Percentiles rank a stretch among this genome's conserved stretches.
These are phyloP conservation scores for Fonsecaea pedrosoi DNA, from an alignment of 2,329 filamentous ascomycete genomes.

Conservation along the genomic window DNA sequence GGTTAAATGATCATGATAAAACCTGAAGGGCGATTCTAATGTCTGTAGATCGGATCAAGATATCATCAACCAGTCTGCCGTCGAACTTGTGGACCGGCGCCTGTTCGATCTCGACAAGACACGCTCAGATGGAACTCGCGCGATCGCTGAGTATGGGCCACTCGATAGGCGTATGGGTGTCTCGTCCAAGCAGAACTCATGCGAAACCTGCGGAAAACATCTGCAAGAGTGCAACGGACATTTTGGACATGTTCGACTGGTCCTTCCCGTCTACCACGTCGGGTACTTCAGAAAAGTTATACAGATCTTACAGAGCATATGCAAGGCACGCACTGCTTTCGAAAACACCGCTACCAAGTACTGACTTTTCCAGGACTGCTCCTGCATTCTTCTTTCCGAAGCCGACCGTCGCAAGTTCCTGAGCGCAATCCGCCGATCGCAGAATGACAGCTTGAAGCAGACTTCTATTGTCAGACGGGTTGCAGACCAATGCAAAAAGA, in stretches of 20 bases:
- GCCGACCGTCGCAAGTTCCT: conserved; percentile 77
- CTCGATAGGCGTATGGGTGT: conserved; percentile 88
- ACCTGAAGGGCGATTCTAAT: conserved; percentile 18
- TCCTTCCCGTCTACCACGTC: conserved; percentile 92
- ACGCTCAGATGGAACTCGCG: conserved; percentile 53
- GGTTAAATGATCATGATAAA: conserved; percentile 39
- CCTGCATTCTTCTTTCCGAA: conserved; percentile 81
- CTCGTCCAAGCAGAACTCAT: conserved; percentile 80
- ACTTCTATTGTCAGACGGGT: conserved; percentile 86
- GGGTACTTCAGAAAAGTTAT: conserved; percentile 95
- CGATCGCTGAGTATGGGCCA: conserved; percentile 79
- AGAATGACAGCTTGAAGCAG: conserved; percentile 84
- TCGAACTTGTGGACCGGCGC: conserved; percentile 92
- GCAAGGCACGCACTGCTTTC: conserved; percentile 64
- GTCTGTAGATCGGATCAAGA: conserved; percentile 78
- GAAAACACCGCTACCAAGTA: conserved; percentile 15
- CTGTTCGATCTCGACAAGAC: conserved; percentile 88
- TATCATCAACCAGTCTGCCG: conserved; percentile 91
- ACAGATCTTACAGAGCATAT: conserved; percentile 90
- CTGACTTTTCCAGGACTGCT: conserved; percentile 67
- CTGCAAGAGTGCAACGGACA: conserved; percentile 90
- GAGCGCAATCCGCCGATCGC: conserved; percentile 78
- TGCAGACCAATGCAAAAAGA: conserved; percentile 87
- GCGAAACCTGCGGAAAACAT: conserved; percentile 81
- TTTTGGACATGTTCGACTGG: conserved; percentile 90